These are phyloP conservation scores for Pleoardoris graminearum DNA, from an alignment of 2,329 filamentous ascomycete genomes.

Conservation along the genomic window DNA sequence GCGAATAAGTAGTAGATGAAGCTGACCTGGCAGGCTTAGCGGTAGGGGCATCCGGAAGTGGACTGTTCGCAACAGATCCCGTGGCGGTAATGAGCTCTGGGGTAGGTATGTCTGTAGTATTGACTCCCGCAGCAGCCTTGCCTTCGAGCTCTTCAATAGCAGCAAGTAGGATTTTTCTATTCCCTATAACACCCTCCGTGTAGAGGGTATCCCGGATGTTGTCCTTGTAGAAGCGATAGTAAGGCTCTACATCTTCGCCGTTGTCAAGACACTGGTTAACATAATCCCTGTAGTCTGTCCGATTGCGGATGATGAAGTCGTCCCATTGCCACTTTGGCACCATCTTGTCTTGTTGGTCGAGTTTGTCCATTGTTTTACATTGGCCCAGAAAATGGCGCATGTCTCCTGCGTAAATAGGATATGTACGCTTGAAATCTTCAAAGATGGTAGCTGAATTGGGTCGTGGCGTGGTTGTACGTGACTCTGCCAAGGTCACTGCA, in stretches of 20 bases:
- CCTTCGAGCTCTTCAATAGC: constrained; percentile 29
- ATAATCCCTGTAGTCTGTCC: constrained; percentile 38
- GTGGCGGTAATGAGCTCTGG: background rate
- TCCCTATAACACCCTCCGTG: constrained; percentile 28
- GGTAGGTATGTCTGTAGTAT: background rate
- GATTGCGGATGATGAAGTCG: constrained; percentile 43
- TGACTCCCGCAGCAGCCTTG: background rate
- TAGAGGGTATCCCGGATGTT: constrained; percentile 32
- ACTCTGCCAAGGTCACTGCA: background rate
- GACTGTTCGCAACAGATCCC: background rate
- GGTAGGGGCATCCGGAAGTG: background rate
- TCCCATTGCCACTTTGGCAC: constrained; percentile 46
- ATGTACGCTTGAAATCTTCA: constrained; percentile 34
- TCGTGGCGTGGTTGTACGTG: background rate
- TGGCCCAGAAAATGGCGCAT: constrained; percentile 37
- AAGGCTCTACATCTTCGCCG: constrained; percentile 31
- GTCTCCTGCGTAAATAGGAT: constrained; percentile 42
- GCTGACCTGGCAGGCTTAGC: background rate
- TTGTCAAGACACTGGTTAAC: constrained; percentile 23
- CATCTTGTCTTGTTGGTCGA: constrained; percentile 38
- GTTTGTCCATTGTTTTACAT: constrained; percentile 32
- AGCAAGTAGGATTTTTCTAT: constrained; percentile 18
- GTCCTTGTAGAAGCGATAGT: constrained; percentile 42
- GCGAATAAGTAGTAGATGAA: background rate
- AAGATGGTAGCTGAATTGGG: constrained; percentile 19